Evolutionary conservation across 805 yeast species (phyloP).

Genomic region (Saccharomyces mikatae): DNA sequence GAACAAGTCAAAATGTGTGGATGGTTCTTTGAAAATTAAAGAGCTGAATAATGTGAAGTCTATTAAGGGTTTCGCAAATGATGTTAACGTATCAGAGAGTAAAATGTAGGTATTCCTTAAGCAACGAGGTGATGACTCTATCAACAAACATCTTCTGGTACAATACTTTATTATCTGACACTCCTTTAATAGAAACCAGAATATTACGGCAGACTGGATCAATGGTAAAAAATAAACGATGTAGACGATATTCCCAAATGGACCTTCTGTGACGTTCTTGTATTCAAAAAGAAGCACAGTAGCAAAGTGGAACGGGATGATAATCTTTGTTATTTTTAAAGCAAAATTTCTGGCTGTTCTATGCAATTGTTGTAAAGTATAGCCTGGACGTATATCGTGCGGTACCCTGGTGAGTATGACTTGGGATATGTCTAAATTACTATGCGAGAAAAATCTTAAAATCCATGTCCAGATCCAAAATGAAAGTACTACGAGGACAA

Average conservation of each 20-base stretch:
- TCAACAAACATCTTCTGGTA: slow-evolving; percentile 29
- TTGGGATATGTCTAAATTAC: slow-evolving; percentile 37
- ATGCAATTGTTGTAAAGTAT: slow-evolving; percentile 36
- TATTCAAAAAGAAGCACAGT: slow-evolving; percentile 3
- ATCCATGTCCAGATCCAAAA: slow-evolving; percentile 47
- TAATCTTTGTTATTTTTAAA: slow-evolving; percentile 14
- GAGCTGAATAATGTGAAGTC: slow-evolving; percentile 58
- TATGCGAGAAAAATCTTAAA: slow-evolving; percentile 32
- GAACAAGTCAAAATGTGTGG: slow-evolving; percentile 19
- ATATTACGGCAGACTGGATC: slow-evolving; percentile 16
- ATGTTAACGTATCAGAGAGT: slow-evolving; percentile 75
- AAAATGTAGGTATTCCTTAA: slow-evolving; percentile 56
- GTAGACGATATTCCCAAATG: slow-evolving; percentile 17
- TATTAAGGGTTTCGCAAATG: slow-evolving; percentile 67
- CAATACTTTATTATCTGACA: slow-evolving; percentile 35
- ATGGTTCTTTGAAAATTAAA: slow-evolving; percentile 20
- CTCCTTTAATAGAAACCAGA: slow-evolving; percentile 21
- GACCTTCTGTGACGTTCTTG: background rate
- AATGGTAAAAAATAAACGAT: slow-evolving; percentile 13
- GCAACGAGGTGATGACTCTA: slow-evolving; percentile 30
- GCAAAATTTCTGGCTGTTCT: slow-evolving; percentile 25
- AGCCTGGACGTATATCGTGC: slow-evolving; percentile 14
- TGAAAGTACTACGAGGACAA: slow-evolving; percentile 43
- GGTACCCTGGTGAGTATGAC: slow-evolving; percentile 18
- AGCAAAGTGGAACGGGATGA: slow-evolving; percentile 17